Evolutionary conservation across 169 alveolate genomes (phyloP).

Genomic region (Plasmodium cynomolgi): DNA sequence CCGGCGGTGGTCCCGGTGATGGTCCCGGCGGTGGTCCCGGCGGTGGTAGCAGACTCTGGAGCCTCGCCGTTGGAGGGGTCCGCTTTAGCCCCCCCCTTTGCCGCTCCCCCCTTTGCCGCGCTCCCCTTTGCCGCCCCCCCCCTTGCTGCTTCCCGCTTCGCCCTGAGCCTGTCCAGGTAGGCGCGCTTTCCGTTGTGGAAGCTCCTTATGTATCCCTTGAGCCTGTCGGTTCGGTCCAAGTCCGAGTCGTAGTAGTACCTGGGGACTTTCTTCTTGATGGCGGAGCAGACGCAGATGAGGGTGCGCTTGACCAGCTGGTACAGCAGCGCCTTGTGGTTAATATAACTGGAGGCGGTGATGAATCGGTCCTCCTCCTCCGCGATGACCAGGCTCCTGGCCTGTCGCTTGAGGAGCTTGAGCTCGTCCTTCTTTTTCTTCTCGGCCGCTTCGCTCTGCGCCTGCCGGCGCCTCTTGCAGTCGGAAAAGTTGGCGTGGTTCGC

Average conservation of each 20-base stretch:
- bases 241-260: conserved; percentile 34
- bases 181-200: conserved; percentile 24
- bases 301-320: conserved; percentile 13
- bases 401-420: conserved; percentile 30
- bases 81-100: background rate
- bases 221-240: conserved; percentile 1
- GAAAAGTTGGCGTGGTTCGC: background rate
- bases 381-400: conserved; percentile 56
- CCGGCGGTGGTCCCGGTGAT: background rate
- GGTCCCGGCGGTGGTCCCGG: background rate
- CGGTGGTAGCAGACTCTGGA: background rate
- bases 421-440: conserved; percentile 50
- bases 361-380: conserved; percentile 76
- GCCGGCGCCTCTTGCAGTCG: background rate
- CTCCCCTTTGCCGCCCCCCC: background rate
- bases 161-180: conserved; percentile 7
- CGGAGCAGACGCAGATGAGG: conserved; percentile 15
- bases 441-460: conserved; percentile 2
- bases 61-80: background rate
- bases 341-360: conserved; percentile 49
- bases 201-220: background rate
- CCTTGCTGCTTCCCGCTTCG: background rate
- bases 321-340: conserved; percentile 27
- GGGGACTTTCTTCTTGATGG: conserved; percentile 35
- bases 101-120: background rate